phyloP scores from a whole-genome alignment of 2,329 filamentous ascomycete genomes.

The Dothistroma pini region DNA sequence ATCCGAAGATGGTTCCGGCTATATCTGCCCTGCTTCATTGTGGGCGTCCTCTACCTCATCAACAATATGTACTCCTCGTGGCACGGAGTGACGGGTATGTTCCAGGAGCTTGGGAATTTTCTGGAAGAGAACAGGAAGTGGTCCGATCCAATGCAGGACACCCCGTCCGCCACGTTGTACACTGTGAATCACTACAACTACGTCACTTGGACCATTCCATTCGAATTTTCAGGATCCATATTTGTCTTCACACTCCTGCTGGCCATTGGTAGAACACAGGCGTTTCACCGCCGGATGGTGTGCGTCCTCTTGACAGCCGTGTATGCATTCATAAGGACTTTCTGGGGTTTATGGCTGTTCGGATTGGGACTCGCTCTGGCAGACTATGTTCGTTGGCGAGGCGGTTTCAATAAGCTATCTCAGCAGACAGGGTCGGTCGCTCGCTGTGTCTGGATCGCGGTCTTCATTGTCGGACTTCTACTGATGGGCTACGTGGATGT shows the following conservation, averaged over 20 bases:
- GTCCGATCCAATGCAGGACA: slow-evolving; percentile 4
- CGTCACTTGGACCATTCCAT: slow-evolving; percentile 12
- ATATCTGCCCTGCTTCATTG: slow-evolving; percentile 6
- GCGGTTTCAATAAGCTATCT: slow-evolving; percentile 6
- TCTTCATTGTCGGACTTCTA: slow-evolving; percentile 3
- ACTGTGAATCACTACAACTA: slow-evolving; percentile 6
- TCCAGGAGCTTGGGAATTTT: not conserved
- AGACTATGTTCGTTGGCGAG: slow-evolving; percentile 7
- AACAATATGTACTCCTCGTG: not conserved
- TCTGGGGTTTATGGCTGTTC: slow-evolving; percentile 13
- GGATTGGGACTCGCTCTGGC: slow-evolving; percentile 7
- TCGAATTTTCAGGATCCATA: slow-evolving; percentile 10
- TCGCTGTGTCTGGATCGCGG: not conserved
- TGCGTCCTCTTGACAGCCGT: not conserved
- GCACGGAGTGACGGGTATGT: not conserved
- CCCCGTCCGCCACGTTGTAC: not conserved
- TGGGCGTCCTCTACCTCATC: not conserved
- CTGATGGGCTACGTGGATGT: slow-evolving; percentile 1
- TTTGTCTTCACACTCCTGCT: slow-evolving; percentile 8
- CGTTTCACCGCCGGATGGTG: not conserved
- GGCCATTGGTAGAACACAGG: slow-evolving; percentile 2
- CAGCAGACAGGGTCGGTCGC: not conserved
- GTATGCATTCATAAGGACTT: not conserved
- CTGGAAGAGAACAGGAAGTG: not conserved
- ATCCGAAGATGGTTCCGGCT: slow-evolving; percentile 8